Conservation (phyloP, 2,329 filamentous ascomycete species). For the Cryphonectria japonica region DNA sequence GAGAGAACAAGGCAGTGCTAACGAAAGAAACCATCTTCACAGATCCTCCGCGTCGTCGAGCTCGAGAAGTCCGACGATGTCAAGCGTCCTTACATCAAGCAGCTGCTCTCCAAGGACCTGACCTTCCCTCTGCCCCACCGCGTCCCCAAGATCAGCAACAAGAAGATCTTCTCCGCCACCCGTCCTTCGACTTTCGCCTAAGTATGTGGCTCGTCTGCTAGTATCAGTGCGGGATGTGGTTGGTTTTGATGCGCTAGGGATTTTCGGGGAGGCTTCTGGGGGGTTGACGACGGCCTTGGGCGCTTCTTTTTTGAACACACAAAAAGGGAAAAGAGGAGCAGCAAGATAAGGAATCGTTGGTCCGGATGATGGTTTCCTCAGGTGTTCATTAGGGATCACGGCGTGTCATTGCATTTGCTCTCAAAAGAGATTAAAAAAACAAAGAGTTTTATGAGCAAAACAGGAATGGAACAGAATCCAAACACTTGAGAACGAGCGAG, state of each 20-base stretch:
- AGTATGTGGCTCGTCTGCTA: slow-evolving; percentile 56
- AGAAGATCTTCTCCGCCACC: slow-evolving; percentile 91
- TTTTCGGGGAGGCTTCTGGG: slow-evolving; percentile 13
- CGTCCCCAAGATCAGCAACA: slow-evolving; percentile 77
- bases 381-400: slow-evolving; percentile 66
- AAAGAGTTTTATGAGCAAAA: slow-evolving; percentile 38
- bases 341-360: slow-evolving; percentile 9
- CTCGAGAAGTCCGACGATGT: slow-evolving; percentile 92
- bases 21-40: slow-evolving; percentile 32
- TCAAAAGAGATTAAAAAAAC: slow-evolving; percentile 37
- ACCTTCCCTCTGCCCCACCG: slow-evolving; percentile 99
- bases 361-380: slow-evolving; percentile 52
- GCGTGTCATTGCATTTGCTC: slow-evolving; percentile 64
- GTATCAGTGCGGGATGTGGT: slow-evolving; percentile 22
- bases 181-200: slow-evolving; percentile 98
- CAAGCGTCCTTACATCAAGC: slow-evolving; percentile 99
- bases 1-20: slow-evolving; percentile 32
- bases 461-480: slow-evolving; percentile 51
- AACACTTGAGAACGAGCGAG: slow-evolving; percentile 31
- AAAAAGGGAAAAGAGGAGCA: slow-evolving; percentile 1
- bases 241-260: slow-evolving; percentile 17
- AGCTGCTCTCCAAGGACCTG: slow-evolving; percentile 92
- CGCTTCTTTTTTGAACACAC: slow-evolving; percentile 28
- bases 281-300: slow-evolving; percentile 36
- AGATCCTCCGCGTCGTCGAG: slow-evolving; percentile 99